Evolutionary conservation across 495 filamentous ascomycete genomes (phyloP).

Genomic region (Daldinia vernicosa): DNA sequence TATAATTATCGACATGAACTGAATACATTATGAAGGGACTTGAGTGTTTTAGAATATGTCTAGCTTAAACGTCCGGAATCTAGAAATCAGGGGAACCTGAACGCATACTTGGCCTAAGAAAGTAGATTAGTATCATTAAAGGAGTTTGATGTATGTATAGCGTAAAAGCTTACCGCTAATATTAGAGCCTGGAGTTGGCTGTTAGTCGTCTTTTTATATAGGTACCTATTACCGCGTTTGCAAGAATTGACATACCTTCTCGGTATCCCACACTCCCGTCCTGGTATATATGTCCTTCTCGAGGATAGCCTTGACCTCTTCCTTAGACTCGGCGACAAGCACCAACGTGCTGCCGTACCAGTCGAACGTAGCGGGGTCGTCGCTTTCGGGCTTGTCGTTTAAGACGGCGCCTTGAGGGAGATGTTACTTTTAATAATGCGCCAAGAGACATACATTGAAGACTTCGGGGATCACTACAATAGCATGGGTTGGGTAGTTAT

Average conservation of each 20-base stretch:
- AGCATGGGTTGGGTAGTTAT: too few species aligned
- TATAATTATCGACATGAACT: slow-evolving; percentile 10
- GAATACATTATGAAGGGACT: slow-evolving; percentile 3
- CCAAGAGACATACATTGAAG: neutral
- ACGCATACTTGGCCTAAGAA: slow-evolving; percentile 50
- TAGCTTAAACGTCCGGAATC: neutral
- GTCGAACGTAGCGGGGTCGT: slow-evolving; percentile 63
- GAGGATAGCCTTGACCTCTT: slow-evolving; percentile 72
- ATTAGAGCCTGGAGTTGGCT: slow-evolving; percentile 46
- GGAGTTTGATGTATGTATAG: neutral
- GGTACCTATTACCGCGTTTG: neutral
- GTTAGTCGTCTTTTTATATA: slow-evolving; percentile 17
- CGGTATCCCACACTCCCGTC: slow-evolving; percentile 83
- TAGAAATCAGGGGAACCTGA: slow-evolving; percentile 46
- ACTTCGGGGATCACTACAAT: neutral
- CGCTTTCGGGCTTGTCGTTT: slow-evolving; percentile 69
- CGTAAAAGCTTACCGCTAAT: slow-evolving; percentile 46
- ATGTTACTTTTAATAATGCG: slow-evolving; percentile 3
- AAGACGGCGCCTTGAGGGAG: slow-evolving; percentile 70
- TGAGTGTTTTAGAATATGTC: slow-evolving; percentile 1
- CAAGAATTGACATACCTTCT: slow-evolving; percentile 62
- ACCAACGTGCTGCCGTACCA: slow-evolving; percentile 78
- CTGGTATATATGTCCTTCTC: slow-evolving; percentile 76
- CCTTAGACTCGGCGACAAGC: slow-evolving; percentile 67
- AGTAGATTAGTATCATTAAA: slow-evolving; percentile 7